phyloP scores from a whole-genome alignment of 192 early-diverging fungal species.

The Bifiguratus adelaidae region DNA sequence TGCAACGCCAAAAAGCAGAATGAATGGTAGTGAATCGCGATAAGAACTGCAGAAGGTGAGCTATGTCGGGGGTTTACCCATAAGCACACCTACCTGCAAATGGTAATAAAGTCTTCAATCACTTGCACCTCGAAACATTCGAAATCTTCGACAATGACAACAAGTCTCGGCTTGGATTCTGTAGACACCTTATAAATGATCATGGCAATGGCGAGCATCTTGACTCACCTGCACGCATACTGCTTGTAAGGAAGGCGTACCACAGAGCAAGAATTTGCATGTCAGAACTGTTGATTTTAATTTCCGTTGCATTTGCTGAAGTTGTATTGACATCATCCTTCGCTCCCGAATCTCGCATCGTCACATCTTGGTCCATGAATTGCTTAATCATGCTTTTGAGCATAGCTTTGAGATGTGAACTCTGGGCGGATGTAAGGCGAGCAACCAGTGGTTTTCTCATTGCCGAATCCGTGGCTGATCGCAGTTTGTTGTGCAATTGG shows the following conservation, averaged over 20 bases:
- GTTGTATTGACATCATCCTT: conserved; percentile 3
- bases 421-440: conserved; percentile 59
- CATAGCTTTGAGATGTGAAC: conserved; percentile 45
- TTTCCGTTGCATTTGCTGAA: background rate
- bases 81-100: conserved; percentile 38
- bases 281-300: conserved; percentile 44
- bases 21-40: conserved; percentile 45
- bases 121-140: conserved; percentile 68
- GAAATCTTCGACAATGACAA: conserved; percentile 80
- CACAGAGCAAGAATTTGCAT: conserved; percentile 55
- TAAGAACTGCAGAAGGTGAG: background rate
- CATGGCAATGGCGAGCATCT: background rate
- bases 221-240: background rate
- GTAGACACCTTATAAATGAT: background rate
- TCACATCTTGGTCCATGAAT: conserved; percentile 23
- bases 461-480: background rate
- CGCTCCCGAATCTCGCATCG: conserved; percentile 5
- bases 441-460: conserved; percentile 32
- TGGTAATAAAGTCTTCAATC: conserved; percentile 65
- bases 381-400: conserved; percentile 61
- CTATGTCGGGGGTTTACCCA: background rate
- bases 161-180: conserved; percentile 25
- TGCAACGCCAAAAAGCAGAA: conserved; percentile 75
- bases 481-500: conserved; percentile 41
- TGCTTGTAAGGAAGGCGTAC: conserved; percentile 23